Base-by-base conservation (phyloP, 2,329 filamentous ascomycete genomes). In the Pseudocercospora pini-densiflorae region DNA sequence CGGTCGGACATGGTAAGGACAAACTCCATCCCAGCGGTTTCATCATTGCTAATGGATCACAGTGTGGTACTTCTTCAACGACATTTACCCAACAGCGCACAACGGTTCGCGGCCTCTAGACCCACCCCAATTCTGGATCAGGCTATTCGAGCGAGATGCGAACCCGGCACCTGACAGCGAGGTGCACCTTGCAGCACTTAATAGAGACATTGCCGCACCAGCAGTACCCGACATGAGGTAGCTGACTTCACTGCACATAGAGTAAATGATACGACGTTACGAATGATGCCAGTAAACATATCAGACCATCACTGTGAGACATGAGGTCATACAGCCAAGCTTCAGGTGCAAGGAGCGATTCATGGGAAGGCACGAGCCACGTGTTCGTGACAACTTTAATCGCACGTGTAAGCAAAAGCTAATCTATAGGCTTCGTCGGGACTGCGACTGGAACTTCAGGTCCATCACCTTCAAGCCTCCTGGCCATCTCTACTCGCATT, bases 21-120 rank as follows among this genome's bases (percentile, higher is more conserved):
- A 40, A 5, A 36, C 7, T 31, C 12, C 10, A 10, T 31, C 33
- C 12, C 27, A 16, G 16, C n/a, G 27, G 2, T 40, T n/a, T 31
- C 10, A 40, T 16, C 14, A 29, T 33, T 40, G 24, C 62, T 69
- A 57, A 73, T 61, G 49, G 24, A 9, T 54, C 58, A 5, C 59
- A 87, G 86, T 98, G 47, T 98, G 94, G 91, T 99, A 98, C 80
- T 99, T 97, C 82, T 97, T 98, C 80, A 92, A 90, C 66, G 95
- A 99, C 78, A 94, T 99, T 16, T 99, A 97, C 79, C 95, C 95
- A 3, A 92, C 93, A 2, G 86, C 97, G 51, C 92, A 97, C 80
- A 89, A 91, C 69, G 93, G 93, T 19, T 90, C 91, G 60, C 87
- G 92, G 63, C 95, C 95, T 0, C 84, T 99, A 57, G 94, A 97